Evolutionary conservation across 2,329 filamentous ascomycete species (phyloP), one percentile per base, ranked within the genome.

Genomic region (Diaporthe citri): DNA sequence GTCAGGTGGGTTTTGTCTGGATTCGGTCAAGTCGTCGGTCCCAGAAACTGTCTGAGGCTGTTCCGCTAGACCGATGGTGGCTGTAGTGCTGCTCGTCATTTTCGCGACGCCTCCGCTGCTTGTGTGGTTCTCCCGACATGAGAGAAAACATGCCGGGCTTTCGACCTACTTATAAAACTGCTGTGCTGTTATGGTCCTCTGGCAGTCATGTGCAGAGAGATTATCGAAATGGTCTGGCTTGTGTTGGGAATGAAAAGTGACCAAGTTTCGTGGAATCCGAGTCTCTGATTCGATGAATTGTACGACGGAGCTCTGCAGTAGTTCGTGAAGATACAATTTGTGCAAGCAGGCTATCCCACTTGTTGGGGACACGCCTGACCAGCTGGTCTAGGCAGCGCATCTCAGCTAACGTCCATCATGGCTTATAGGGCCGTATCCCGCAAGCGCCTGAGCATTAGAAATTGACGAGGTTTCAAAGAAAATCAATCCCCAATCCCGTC

Each of bases 271-370:
- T 7, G 13, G 43, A 67, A 67, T 52, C 43, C 62, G 12, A 36
- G 31, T 5, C 41, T 67, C 17, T 67, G 62, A 67, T 67, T 67
- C 62, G 62, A 67, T 43, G 22, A 67, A n/a, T 6, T 25, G 31
- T 67, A 67, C 62, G 62, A 67, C 20, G 62, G 31, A 51, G 15
- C n/a, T 36, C 43, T 17, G 60, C 28, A 48, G 43, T 64, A 34
- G 56, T 46, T 64, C 39, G 59, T 10, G 60, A 48, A n/a, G 20
- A 12, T 17, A 17, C 3, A 25, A 51, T 25, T 67, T n/a, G 62
- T 34, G 64, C 52, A 31, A 67, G 64, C 64, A 52, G 31, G 34
- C 64, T 39, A 66, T 34, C 22, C 62, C 43, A 20, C 31, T 66
- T 51, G 22, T 15, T 22, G 10, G 2, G 22, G 13, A 52, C 1